phyloP scores from a whole-genome alignment of 1,139 yeast species.

The Taphrina communis region DNA sequence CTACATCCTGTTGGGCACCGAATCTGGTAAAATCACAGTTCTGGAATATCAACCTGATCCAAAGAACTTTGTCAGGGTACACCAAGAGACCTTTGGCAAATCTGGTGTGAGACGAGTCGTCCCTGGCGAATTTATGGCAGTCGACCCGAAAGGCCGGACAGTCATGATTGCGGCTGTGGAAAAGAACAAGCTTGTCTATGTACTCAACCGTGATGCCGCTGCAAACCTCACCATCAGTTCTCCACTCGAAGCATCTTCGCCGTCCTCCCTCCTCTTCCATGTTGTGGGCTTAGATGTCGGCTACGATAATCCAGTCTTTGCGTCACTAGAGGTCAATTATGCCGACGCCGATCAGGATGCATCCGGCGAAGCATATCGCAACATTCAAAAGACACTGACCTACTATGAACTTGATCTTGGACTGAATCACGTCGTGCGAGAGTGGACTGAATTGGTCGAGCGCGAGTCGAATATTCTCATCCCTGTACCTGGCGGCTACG shows the following conservation, averaged over 20 bases:
- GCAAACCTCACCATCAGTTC: conserved; percentile 64
- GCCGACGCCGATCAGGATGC: conserved; percentile 48
- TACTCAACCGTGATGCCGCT: conserved; percentile 58
- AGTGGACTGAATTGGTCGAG: conserved; percentile 56
- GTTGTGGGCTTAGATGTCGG: conserved; percentile 72
- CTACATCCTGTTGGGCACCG: conserved; percentile 72
- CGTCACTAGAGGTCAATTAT: conserved; percentile 74
- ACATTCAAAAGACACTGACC: conserved; percentile 54
- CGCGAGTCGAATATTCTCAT: conserved; percentile 56
- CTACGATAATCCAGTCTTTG: conserved; percentile 82
- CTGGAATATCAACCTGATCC: conserved; percentile 57
- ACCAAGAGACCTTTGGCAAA: conserved; percentile 73
- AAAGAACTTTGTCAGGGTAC: conserved; percentile 58
- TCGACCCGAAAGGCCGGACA: conserved; percentile 77
- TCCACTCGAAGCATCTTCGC: conserved; percentile 71
- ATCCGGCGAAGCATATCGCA: conserved; percentile 47
- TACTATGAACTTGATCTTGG: conserved; percentile 88
- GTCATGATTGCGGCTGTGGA: conserved; percentile 74
- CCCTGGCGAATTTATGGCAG: conserved; percentile 77
- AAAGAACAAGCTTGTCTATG: conserved; percentile 70
- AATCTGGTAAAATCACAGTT: conserved; percentile 74
- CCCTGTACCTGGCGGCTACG: conserved; percentile 59
- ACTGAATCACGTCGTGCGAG: conserved; percentile 70
- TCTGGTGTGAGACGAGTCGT: conserved; percentile 75
- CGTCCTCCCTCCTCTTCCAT: conserved; percentile 61